Conservation (phyloP, 1,284 basidiomycete genomes). For the Cutaneotrichosporon sp. region DNA sequence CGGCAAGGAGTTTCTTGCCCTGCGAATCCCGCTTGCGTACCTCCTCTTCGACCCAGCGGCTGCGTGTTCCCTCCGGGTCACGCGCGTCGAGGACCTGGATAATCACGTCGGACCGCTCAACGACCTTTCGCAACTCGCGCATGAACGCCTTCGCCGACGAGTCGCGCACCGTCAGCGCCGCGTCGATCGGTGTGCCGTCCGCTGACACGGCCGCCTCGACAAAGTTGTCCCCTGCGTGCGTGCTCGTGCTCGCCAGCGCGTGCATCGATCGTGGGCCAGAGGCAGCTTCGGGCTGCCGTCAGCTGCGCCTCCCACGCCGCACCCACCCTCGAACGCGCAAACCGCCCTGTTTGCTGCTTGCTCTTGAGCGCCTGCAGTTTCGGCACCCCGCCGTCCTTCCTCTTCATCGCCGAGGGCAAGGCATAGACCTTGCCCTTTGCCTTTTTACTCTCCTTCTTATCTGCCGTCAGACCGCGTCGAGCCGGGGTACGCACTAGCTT, state of each 20-base stretch:
- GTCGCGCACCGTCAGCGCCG: conserved; percentile 52
- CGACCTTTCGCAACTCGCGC: conserved; percentile 75
- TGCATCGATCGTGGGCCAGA: conserved; percentile 10
- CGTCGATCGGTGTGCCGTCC: conserved; percentile 51
- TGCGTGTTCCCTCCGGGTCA: conserved; percentile 84
- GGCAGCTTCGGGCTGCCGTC: conserved; percentile 7
- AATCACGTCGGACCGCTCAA: conserved; percentile 87
- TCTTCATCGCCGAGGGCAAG: conserved; percentile 28
- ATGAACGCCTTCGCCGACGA: conserved; percentile 61
- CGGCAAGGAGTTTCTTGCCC: conserved; percentile 81
- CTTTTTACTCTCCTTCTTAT: conserved; percentile 19
- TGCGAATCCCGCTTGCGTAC: conserved; percentile 74
- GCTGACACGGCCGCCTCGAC: conserved; percentile 43
- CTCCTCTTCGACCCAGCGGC: conserved; percentile 82
- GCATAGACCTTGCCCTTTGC: conserved; percentile 36
- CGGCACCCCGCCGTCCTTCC: conserved; percentile 79
- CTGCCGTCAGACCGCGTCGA: conserved; percentile 5
- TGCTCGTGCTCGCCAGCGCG: conserved; percentile 14
- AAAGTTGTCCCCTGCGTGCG: conserved; percentile 14
- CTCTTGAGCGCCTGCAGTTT: conserved; percentile 54
- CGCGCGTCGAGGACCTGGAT: conserved; percentile 75
- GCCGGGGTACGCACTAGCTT: conserved; percentile 29
- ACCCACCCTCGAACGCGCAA: conserved; percentile 1
- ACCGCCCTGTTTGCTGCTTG: conserved; percentile 18
- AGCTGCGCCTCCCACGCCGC: neutral